phyloP scores from a whole-genome alignment of 2,329 filamentous ascomycete species.

The Stenocarpella maydis region DNA sequence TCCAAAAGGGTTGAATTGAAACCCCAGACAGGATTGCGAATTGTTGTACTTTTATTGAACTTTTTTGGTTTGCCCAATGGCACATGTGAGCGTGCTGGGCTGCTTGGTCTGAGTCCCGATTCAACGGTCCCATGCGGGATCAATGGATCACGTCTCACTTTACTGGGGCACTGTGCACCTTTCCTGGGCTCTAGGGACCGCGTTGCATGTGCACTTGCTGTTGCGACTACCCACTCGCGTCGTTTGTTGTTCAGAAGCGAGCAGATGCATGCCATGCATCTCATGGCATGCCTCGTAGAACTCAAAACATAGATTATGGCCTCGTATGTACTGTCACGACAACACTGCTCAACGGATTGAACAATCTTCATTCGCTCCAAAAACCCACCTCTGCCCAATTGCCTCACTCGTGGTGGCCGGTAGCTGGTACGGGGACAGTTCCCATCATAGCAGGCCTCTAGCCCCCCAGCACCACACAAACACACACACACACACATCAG shows the following conservation, averaged over 20 bases:
- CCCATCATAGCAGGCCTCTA: background rate
- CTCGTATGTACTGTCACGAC: background rate
- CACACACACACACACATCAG: background rate
- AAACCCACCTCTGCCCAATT: constrained; percentile 11
- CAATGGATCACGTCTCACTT: no score
- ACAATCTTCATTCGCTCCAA: constrained; percentile 4
- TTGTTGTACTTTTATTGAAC: background rate
- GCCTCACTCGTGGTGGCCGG: constrained; percentile 18
- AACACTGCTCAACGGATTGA: background rate
- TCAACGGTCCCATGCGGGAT: no score
- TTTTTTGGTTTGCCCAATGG: background rate
- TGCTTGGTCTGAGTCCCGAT: background rate
- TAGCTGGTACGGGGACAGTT: background rate
- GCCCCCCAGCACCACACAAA: background rate
- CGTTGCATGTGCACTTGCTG: background rate
- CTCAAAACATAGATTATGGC: background rate
- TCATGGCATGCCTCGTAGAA: background rate
- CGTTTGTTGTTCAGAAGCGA: background rate
- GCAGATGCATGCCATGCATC: background rate
- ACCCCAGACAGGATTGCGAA: background rate
- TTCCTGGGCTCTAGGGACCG: background rate
- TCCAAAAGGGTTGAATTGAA: background rate
- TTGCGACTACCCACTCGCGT: background rate
- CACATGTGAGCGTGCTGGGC: background rate
- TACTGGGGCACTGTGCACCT: no score